A percentile compares a stretch with the other conserved stretches of the same genome.
phyloP scores from a whole-genome alignment of 2,329 filamentous ascomycete genomes.

The Diplocarpon mali region DNA sequence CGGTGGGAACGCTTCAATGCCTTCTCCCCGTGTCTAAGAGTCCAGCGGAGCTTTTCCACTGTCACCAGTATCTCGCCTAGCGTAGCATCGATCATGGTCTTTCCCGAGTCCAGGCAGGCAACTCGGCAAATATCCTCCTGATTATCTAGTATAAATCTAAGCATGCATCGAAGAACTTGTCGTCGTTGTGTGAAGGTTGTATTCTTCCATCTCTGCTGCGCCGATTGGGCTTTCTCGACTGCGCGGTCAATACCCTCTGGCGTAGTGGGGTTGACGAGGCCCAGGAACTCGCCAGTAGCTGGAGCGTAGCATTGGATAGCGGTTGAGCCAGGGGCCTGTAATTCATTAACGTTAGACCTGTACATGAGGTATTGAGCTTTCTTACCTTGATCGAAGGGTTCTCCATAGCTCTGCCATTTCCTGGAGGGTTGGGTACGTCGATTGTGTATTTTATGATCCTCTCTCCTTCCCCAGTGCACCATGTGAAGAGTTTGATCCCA shows the following conservation, averaged over 20 bases:
- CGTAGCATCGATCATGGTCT: slow-evolving; percentile 89
- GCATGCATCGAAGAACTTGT: slow-evolving; percentile 68
- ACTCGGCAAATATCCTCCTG: slow-evolving; percentile 77
- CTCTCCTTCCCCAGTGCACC: slow-evolving; percentile 29
- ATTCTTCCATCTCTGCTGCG: slow-evolving; percentile 65
- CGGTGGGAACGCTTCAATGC: slow-evolving; percentile 61
- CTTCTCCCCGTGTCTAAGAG: slow-evolving; percentile 77
- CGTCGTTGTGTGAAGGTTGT: slow-evolving; percentile 71
- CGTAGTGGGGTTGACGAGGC: slow-evolving; percentile 66
- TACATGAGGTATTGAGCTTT: neutral
- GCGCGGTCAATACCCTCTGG: slow-evolving; percentile 67
- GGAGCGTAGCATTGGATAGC: slow-evolving; percentile 80
- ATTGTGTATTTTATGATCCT: slow-evolving; percentile 47
- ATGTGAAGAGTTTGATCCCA: slow-evolving; percentile 14
- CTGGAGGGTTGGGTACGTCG: slow-evolving; percentile 48
- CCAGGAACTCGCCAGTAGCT: slow-evolving; percentile 76
- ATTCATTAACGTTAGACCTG: slow-evolving; percentile 2
- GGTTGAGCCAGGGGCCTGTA: slow-evolving; percentile 46
- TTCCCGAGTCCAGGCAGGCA: slow-evolving; percentile 86
- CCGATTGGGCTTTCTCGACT: slow-evolving; percentile 60
- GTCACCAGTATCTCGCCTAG: slow-evolving; percentile 94
- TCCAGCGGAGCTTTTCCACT: slow-evolving; percentile 90
- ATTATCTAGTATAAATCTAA: slow-evolving; percentile 77
- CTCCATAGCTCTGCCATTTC: slow-evolving; percentile 45
- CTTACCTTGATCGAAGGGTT: slow-evolving; percentile 48